Conservation (phyloP, 495 filamentous ascomycete genomes). For the Penicillium malachiteum region DNA sequence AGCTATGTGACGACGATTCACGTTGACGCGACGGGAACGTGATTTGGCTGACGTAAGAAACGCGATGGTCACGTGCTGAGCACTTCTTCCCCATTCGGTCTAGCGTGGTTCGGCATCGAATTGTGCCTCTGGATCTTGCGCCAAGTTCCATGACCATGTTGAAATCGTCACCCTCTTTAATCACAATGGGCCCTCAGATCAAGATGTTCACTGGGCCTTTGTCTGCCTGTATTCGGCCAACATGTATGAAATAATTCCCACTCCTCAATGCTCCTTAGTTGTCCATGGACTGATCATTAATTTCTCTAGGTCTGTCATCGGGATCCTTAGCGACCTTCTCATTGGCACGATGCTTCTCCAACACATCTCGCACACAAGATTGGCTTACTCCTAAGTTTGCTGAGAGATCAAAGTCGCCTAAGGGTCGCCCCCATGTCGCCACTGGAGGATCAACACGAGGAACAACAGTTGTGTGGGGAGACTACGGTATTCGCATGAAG, state of each 20-base stretch:
- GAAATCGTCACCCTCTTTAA: background rate
- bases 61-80: constrained; percentile 7
- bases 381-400: constrained; percentile 80
- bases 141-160: too few relatives aligned
- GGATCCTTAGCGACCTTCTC: constrained; percentile 32
- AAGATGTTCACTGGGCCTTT: constrained; percentile 41
- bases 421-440: constrained; percentile 81
- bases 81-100: constrained; percentile 18
- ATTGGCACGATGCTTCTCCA: constrained; percentile 66
- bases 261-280: constrained; percentile 4
- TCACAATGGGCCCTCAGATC: constrained; percentile 39
- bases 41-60: constrained; percentile 36
- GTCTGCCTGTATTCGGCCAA: constrained; percentile 35
- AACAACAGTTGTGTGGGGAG: constrained; percentile 94
- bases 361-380: constrained; percentile 59
- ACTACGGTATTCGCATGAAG: constrained; percentile 90
- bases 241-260: constrained; percentile 26
- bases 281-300: constrained; percentile 22
- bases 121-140: constrained; percentile 23
- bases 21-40: constrained; percentile 25
- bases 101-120: constrained; percentile 31
- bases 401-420: constrained; percentile 80
- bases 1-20: background rate
- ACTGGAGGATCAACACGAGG: constrained; percentile 90
- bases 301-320: constrained; percentile 27